Conservation (phyloP, 2,329 filamentous ascomycete genomes). For the Huntiella savannae region DNA sequence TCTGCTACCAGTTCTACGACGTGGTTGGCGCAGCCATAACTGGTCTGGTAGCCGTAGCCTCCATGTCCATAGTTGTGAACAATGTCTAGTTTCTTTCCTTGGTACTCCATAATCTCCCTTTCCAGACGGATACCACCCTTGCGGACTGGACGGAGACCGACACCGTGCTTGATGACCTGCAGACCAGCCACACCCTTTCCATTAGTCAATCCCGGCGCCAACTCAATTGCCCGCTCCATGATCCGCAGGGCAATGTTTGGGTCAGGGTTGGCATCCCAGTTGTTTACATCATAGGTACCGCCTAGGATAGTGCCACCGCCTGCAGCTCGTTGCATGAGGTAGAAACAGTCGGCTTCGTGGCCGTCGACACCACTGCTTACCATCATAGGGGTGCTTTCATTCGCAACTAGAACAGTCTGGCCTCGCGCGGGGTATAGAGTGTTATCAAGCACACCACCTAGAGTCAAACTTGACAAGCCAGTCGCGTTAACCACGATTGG, state of each 20-base stretch:
- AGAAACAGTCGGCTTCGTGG: conserved; percentile 50
- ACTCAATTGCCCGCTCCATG: conserved; percentile 55
- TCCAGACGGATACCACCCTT: conserved; percentile 59
- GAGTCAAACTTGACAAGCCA: conserved; percentile 51
- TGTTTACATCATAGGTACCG: conserved; percentile 63
- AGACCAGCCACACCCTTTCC: conserved; percentile 54
- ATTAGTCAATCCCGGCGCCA: conserved; percentile 42
- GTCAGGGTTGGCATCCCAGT: conserved; percentile 65
- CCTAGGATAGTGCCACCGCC: conserved; percentile 72
- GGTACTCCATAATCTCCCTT: conserved; percentile 32
- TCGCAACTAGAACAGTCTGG: conserved; percentile 68
- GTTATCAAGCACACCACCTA: conserved; percentile 66
- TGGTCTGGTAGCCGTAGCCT: conserved; percentile 56
- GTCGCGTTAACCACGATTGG: conserved; percentile 66
- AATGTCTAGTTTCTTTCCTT: conserved; percentile 44
- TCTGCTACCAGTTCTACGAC: conserved; percentile 49
- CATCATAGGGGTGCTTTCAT: conserved; percentile 53
- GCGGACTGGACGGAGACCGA: conserved; percentile 61
- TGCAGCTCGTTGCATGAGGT: conserved; percentile 64
- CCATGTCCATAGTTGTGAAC: conserved; percentile 69
- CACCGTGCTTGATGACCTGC: conserved; percentile 60
- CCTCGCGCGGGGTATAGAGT: conserved; percentile 59
- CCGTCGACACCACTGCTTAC: conserved; percentile 56
- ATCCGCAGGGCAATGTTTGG: conserved; percentile 64
- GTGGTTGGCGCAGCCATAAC: conserved; percentile 50